These are phyloP conservation scores for Rhodotorula sp. DNA, from an alignment of 1,284 basidiomycete species.

Conservation along the genomic window DNA sequence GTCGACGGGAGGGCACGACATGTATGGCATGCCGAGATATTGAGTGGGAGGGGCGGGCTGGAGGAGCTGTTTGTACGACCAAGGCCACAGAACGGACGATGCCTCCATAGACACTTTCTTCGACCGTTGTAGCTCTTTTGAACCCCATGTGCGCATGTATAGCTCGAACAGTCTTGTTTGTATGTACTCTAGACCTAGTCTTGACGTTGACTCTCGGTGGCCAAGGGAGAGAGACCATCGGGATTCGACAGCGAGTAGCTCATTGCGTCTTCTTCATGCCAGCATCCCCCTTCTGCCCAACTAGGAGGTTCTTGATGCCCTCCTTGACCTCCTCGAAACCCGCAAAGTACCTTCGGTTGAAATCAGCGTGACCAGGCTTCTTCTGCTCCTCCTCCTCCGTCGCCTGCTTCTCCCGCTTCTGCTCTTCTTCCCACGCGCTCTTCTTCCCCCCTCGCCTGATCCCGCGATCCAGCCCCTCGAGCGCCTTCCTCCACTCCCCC, in stretches of 20 bases:
- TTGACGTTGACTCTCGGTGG: too few relatives aligned
- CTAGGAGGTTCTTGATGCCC: background rate
- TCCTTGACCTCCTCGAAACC: constrained; percentile 19
- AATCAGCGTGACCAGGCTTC: constrained; percentile 40
- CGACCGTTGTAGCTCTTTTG: background rate
- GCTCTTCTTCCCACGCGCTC: constrained; percentile 9
- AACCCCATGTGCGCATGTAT: too few relatives aligned
- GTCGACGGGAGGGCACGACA: background rate
- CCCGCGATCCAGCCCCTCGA: constrained; percentile 34
- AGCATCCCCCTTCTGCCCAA: background rate
- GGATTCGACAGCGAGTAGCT: background rate
- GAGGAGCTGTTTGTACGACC: background rate
- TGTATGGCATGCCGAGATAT: constrained; percentile 10
- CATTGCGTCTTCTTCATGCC: background rate
- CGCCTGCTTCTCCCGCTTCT: background rate
- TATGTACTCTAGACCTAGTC: too few relatives aligned
- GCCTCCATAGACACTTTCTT: background rate
- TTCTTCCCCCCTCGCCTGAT: constrained; percentile 15
- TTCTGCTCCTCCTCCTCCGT: constrained; percentile 7
- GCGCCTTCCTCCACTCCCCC: constrained; percentile 10
- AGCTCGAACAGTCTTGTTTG: too few relatives aligned
- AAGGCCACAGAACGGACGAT: too few relatives aligned
- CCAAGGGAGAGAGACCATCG: background rate
- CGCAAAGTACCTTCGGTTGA: constrained; percentile 34
- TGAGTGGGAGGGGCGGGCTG: background rate